Evolutionary conservation across 208 protist species (phyloP), one percentile per base, ranked within the genome.

Genomic region (Wallacemonas sp.): DNA sequence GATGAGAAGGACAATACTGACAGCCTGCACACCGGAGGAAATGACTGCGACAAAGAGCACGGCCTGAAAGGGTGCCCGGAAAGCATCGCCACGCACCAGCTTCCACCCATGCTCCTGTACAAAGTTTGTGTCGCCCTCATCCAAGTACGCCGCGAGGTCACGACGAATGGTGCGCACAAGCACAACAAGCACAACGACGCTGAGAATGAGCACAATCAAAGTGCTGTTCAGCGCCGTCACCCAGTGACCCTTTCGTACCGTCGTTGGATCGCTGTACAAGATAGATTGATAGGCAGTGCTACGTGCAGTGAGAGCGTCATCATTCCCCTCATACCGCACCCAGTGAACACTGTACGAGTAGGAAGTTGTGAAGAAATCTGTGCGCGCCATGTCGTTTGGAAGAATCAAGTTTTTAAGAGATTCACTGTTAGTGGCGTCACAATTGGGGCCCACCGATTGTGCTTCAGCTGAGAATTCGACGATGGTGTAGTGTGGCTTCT

Each of bases 11-110:
- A 81, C 41, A 8, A 80, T 30, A 85, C 98, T 94, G 19, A 73
- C 64, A 2, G 98, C 34, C 83, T 99, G 98, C 19, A 77, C 55
- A 38, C 97, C 97, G 51, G 82, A 88, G 68, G 96, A 93, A 44
- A 98, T 67, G 31, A 96, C 65, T 8, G 91, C 86, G 11, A 86
- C 72, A 3, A 99, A 77, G 30, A 97, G 21, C 33, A 90, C 66
- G 26, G 86, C 49, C 27, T 84, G 58, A 27, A 41, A 33, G 2
- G 98, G 98, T 4, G 90, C 58, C 33, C 98, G 85, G 78, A 99
- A 99, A 2, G 98, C 97, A 72, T 99, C 98, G 19, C 95, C 97
- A 58, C 94, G 82, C 8, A 99, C 84, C 8, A 99, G 86, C 77
- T 99, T 99, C 97, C 98, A 99, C 21, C 85, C 80, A 21, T 79